Percentiles rank a stretch among this genome's conserved stretches.
Conservation (phyloP, 345 rosid species). For the Gossypioides kirkii region DNA sequence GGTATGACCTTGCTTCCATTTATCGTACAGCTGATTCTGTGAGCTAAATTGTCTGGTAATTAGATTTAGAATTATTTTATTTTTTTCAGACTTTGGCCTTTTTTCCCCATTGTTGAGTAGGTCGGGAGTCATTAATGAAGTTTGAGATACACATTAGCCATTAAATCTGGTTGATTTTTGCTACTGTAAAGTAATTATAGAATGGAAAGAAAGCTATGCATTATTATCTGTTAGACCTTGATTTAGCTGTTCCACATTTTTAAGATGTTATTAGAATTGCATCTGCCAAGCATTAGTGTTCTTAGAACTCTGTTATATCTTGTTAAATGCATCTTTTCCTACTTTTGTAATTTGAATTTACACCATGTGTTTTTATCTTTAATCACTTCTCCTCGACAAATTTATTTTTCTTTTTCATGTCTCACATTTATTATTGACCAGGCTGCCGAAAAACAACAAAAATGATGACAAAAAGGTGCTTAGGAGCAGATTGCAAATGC, state of each 20-base stretch:
- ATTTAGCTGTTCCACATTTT: not conserved
- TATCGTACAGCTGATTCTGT: not conserved
- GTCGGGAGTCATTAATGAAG: not conserved
- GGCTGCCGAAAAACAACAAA: slow-evolving; percentile 8
- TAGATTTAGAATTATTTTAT: not conserved
- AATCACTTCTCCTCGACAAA: not conserved
- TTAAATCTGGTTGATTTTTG: not conserved
- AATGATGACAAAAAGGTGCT: not conserved
- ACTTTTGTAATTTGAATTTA: not conserved
- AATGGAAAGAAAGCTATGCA: not conserved
- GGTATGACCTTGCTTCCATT: not conserved
- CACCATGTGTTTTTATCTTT: not conserved
- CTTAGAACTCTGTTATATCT: not conserved
- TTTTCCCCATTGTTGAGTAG: not conserved
- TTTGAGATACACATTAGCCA: not conserved
- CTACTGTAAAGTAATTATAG: not conserved
- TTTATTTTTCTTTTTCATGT: too few species aligned
- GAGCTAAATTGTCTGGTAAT: not conserved
- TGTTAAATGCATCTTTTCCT: not conserved
- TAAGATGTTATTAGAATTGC: not conserved
- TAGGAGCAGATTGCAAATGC: not conserved
- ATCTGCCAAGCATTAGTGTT: not conserved
- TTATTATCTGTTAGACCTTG: not conserved
- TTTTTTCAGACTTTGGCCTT: not conserved
- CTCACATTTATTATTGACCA: not conserved